Percentiles rank a stretch among this genome's conserved stretches.
These are phyloP conservation scores for Anastatica hierochuntica DNA, from an alignment of 345 rosid species.

Conservation along the genomic window DNA sequence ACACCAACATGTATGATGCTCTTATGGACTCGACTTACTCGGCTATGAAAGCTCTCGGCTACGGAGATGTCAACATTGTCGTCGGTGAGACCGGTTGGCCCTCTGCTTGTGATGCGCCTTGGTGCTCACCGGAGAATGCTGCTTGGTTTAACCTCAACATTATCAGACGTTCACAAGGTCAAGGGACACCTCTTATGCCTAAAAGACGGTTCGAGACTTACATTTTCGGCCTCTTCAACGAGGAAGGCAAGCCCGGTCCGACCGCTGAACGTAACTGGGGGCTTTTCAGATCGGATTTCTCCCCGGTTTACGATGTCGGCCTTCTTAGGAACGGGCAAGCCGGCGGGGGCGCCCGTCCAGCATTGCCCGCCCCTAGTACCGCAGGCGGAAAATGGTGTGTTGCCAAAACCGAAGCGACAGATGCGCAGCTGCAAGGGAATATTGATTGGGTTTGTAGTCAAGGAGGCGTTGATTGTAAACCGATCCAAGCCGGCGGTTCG, in stretches of 20 bases:
- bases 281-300: constrained; percentile 55
- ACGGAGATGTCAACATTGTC: constrained; percentile 51
- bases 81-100: constrained; percentile 93
- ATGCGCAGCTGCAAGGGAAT: constrained; percentile 44
- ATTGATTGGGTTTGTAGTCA: constrained; percentile 54
- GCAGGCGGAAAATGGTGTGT: constrained; percentile 50
- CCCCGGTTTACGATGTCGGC: constrained; percentile 56
- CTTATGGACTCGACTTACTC: constrained; percentile 52
- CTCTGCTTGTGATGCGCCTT: constrained; percentile 45
- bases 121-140: constrained; percentile 44
- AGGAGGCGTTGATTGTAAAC: constrained; percentile 66
- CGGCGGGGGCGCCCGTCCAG: constrained; percentile 12
- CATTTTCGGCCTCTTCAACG: constrained; percentile 69
- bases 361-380: constrained; percentile 13
- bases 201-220: constrained; percentile 51
- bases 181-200: constrained; percentile 87
- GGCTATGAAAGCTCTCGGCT: constrained; percentile 64
- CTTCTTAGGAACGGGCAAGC: constrained; percentile 37
- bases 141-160: constrained; percentile 47
- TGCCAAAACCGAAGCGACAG: constrained; percentile 32
- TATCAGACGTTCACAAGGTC: constrained; percentile 32
- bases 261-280: constrained; percentile 72
- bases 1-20: constrained; percentile 70
- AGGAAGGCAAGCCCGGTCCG: constrained; percentile 64
- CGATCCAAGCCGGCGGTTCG: constrained; percentile 61